These are phyloP conservation scores for Suillus bovinus DNA, from an alignment of 768 basidiomycete species.

Conservation along the genomic window DNA sequence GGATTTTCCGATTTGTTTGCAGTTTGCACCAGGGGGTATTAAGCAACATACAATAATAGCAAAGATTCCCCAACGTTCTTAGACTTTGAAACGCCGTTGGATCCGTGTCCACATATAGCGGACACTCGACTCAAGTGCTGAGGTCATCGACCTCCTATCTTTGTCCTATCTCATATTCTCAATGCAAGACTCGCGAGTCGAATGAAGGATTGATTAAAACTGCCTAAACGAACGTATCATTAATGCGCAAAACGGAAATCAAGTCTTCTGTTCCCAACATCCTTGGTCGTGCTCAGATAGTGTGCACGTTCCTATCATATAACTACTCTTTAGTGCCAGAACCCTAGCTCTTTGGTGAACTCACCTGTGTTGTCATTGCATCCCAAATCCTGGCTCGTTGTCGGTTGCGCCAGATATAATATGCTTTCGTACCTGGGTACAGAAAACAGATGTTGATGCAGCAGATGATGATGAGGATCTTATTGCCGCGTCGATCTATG, in stretches of 20 bases:
- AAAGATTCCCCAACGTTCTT: too few species aligned
- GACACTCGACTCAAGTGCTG: not conserved
- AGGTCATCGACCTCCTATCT: not conserved
- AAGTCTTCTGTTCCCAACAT: constrained; percentile 57
- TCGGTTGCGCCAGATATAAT: constrained; percentile 60
- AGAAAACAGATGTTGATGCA: constrained; percentile 50
- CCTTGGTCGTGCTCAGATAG: constrained; percentile 59
- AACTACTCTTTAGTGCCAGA: not conserved
- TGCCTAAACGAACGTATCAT: not conserved
- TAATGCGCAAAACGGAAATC: constrained; percentile 64
- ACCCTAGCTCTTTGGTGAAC: constrained; percentile 10
- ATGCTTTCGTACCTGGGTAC: constrained; percentile 54
- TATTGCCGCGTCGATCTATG: constrained; percentile 59
- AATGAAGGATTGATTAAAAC: not conserved
- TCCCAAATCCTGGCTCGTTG: constrained; percentile 57
- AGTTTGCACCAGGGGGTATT: too few species aligned
- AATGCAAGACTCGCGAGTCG: not conserved
- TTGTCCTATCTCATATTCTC: not conserved
- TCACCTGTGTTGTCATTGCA: constrained; percentile 50
- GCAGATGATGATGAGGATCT: constrained; percentile 51
- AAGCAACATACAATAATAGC: too few species aligned
- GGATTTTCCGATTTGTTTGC: too few species aligned
- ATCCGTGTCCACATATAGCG: too few species aligned
- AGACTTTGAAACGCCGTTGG: too few species aligned
- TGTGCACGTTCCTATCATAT: constrained; percentile 47